phyloP scores from a whole-genome alignment of 441 rosid species.

The Aquilaria agallochum region DNA sequence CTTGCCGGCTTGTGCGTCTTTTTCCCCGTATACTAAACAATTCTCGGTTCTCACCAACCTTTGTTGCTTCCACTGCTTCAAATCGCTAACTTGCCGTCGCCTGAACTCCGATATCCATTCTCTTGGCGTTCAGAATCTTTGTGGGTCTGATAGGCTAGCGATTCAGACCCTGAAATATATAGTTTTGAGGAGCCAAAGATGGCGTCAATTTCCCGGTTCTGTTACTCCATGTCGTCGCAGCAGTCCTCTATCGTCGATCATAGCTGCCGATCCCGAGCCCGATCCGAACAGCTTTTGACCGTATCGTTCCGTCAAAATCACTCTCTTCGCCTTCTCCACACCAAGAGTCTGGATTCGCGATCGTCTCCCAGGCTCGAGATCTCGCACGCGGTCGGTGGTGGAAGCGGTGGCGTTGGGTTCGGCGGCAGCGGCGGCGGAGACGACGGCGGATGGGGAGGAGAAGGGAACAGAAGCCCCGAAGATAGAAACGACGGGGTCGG shows the following conservation, averaged over 20 bases:
- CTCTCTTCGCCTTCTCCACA: constrained; percentile 29
- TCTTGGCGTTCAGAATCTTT: no score
- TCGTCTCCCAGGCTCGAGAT: constrained; percentile 10
- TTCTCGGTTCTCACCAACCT: no score
- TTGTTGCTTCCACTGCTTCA: no score
- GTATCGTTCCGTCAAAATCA: constrained; percentile 34
- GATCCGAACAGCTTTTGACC: constrained; percentile 12
- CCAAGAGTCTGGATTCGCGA: constrained; percentile 13
- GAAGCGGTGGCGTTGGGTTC: constrained; percentile 30
- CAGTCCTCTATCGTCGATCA: constrained; percentile 15
- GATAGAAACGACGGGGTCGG: constrained; percentile 16
- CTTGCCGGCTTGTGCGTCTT: no score
- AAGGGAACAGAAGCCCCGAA: constrained; percentile 22
- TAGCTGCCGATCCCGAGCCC: constrained; percentile 19
- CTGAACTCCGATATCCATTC: no score
- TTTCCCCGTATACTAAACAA: no score
- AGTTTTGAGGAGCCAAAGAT: constrained; percentile 15
- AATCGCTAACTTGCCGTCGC: no score
- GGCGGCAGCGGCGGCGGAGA: constrained; percentile 36
- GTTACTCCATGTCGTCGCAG: constrained; percentile 26
- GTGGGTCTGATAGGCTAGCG: no score
- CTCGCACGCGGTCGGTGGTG: constrained; percentile 22
- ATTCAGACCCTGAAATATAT: no score
- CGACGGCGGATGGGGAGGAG: constrained; percentile 25
- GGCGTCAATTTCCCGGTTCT: constrained; percentile 45